Evolutionary conservation across 2,329 filamentous ascomycete species (phyloP).

Genomic region (Knufia petricola): DNA sequence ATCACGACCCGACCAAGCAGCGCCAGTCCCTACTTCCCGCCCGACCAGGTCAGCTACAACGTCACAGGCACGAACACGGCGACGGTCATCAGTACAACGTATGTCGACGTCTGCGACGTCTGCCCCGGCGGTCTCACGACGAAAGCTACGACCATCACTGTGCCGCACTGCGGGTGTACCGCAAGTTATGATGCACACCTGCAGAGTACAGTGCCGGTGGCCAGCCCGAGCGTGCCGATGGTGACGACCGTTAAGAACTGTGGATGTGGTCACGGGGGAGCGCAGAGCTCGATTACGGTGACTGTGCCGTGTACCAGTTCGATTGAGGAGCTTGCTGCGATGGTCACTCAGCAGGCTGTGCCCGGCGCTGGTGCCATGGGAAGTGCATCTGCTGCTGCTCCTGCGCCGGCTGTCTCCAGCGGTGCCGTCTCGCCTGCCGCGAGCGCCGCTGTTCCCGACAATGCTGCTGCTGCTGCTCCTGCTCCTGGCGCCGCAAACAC

Average conservation of each 20-base stretch:
- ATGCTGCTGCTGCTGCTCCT: background rate
- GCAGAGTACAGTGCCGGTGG: background rate
- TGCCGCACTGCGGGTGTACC: conserved; percentile 18
- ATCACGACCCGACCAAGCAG: too few species aligned
- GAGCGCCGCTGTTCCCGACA: too few species aligned
- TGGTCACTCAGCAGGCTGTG: background rate
- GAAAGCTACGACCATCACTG: conserved; percentile 15
- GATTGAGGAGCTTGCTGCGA: conserved; percentile 8
- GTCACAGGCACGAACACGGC: conserved; percentile 8
- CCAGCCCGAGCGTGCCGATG: conserved; percentile 15
- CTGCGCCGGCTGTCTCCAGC: conserved; percentile 3
- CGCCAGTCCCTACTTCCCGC: background rate
- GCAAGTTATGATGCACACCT: conserved; percentile 4
- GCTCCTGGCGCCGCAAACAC: background rate
- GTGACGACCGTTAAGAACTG: conserved; percentile 12
- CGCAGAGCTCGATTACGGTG: conserved; percentile 12
- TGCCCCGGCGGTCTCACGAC: conserved; percentile 11
- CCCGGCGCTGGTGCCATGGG: background rate
- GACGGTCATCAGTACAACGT: conserved; percentile 17
- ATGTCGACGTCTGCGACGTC: conserved; percentile 17
- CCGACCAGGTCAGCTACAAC: conserved; percentile 1
- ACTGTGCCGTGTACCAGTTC: conserved; percentile 13
- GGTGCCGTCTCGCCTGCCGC: conserved; percentile 3
- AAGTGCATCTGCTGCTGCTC: too few species aligned
- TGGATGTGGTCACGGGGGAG: background rate